Evolutionary conservation across 371 early-diverging fungal genomes (phyloP).

Genomic region (Lichtheimia hyalospora): DNA sequence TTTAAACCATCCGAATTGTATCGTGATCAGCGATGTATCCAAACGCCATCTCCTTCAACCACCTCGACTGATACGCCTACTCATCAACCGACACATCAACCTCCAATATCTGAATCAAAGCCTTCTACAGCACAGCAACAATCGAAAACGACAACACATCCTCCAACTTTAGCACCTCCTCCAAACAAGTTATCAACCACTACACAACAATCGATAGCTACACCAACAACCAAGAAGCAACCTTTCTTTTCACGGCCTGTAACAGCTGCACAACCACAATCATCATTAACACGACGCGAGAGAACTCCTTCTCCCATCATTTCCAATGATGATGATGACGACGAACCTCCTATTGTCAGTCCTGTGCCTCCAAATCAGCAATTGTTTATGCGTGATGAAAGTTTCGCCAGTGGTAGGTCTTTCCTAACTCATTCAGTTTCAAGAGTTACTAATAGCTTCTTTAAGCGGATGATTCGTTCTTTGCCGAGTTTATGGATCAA

Average conservation of each 20-base stretch:
- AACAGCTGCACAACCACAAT: not conserved
- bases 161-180: not conserved
- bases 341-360: not conserved
- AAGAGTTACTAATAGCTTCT: not conserved
- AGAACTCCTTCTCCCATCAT: not conserved
- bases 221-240: not conserved
- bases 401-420: slow-evolving; percentile 2
- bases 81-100: too few relatives aligned
- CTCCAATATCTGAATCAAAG: too few relatives aligned
- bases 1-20: slow-evolving; percentile 23
- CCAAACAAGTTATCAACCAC: not conserved
- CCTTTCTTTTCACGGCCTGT: not conserved
- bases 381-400: not conserved
- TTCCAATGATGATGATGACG: not conserved
- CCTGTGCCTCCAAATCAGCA: slow-evolving; percentile 2
- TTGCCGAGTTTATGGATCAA: not conserved
- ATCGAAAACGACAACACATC: not conserved
- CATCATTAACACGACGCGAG: not conserved
- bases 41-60: not conserved
- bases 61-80: not conserved
- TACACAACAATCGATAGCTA: too few relatives aligned
- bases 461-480: not conserved
- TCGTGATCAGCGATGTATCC: slow-evolving; percentile 25
- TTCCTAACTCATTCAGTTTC: not conserved
- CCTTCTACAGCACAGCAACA: too few relatives aligned